Conservation (phyloP, 257 asterid genomes). For the Parsonsia alboflavescens region DNA sequence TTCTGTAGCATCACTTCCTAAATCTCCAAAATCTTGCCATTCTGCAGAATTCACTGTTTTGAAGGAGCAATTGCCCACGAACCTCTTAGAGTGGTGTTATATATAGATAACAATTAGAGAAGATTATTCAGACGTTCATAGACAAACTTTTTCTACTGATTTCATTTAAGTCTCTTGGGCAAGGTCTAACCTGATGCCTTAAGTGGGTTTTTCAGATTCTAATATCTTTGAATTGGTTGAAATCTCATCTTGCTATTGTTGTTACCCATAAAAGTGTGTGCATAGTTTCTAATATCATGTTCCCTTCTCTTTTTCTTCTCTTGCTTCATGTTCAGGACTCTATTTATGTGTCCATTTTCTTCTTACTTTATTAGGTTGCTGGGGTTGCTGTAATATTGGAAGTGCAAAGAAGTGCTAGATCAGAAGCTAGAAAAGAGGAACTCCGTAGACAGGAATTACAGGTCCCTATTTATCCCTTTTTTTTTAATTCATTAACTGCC, state of each 20-base stretch:
- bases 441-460: constrained; percentile 53
- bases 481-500: not conserved
- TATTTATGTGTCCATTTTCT: constrained; percentile 5
- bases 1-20: not conserved
- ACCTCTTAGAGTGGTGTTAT: not conserved
- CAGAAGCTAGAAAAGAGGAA: constrained; percentile 92
- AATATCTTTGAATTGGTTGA: not conserved
- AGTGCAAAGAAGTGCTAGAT: constrained; percentile 74
- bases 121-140: not conserved
- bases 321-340: not conserved
- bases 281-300: not conserved
- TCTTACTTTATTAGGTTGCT: constrained; percentile 50
- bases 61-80: not conserved
- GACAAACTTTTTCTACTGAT: not conserved
- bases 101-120: not conserved
- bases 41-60: not conserved
- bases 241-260: not conserved
- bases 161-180: not conserved
- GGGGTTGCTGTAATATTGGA: constrained; percentile 65
- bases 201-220: not conserved
- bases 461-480: constrained; percentile 31
- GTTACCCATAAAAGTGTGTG: not conserved
- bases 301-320: not conserved
- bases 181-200: not conserved
- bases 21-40: not conserved